phyloP scores from a whole-genome alignment of 305 asterid genomes.

The Fraxinus sp. region DNA sequence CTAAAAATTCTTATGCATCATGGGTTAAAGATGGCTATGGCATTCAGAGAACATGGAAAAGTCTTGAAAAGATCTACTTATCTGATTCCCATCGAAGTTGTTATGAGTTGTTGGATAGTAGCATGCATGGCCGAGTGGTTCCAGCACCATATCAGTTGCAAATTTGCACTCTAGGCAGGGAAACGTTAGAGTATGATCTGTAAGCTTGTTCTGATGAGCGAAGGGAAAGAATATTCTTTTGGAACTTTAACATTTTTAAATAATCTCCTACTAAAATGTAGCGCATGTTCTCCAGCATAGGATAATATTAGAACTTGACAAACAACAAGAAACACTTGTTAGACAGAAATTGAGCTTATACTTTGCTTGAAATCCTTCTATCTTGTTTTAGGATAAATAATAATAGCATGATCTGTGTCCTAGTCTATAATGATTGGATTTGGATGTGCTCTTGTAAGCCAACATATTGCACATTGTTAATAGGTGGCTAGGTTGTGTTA shows the following conservation, averaged over 20 bases:
- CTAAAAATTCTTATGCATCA: background rate
- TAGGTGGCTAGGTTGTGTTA: background rate
- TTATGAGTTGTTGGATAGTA: background rate
- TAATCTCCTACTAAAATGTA: background rate
- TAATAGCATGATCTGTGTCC: background rate
- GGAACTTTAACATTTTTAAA: background rate
- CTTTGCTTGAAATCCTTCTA: background rate
- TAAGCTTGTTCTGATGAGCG: background rate
- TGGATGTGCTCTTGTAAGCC: background rate
- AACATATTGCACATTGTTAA: background rate
- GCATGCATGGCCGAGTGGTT: background rate
- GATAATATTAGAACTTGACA: background rate
- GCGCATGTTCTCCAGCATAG: background rate
- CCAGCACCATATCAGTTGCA: background rate
- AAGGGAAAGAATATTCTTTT: background rate
- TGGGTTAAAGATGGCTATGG: background rate
- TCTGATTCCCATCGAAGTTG: background rate
- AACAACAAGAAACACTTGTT: background rate
- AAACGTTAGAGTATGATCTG: background rate
- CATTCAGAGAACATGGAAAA: background rate
- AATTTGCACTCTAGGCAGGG: background rate
- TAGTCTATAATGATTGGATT: background rate
- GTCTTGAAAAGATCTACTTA: background rate
- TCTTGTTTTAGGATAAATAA: background rate
- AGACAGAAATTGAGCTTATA: background rate